Conservation (phyloP, 345 rosid genomes). For the Anacardium occidentale region DNA sequence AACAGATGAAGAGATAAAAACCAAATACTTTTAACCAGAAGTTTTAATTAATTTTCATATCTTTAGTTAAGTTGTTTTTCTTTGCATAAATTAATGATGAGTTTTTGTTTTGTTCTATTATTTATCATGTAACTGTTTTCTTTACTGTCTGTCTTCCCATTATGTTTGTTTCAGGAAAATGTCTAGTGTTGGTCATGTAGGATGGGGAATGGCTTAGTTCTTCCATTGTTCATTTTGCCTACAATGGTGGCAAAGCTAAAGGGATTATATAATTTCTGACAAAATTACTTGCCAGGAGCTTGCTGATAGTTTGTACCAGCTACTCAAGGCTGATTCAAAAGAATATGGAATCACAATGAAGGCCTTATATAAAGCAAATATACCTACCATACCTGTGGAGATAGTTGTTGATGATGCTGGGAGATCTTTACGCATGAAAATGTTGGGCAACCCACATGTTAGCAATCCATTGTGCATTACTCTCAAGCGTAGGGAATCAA, state of each 20-base stretch:
- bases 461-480: conserved; percentile 16
- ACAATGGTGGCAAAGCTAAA: conserved; percentile 8
- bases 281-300: conserved; percentile 8
- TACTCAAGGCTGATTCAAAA: background rate
- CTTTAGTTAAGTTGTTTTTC: background rate
- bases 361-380: conserved; percentile 14
- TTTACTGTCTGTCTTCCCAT: too few relatives aligned
- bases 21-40: background rate
- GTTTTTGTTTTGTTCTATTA: background rate
- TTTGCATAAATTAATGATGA: background rate
- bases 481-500: background rate
- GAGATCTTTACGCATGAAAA: conserved; percentile 13
- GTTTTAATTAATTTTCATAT: background rate
- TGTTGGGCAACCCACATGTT: background rate
- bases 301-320: background rate
- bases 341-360: conserved; percentile 6
- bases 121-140: background rate
- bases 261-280: background rate
- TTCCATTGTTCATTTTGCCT: conserved; percentile 1
- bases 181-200: conserved; percentile 9
- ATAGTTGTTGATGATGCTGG: conserved; percentile 8
- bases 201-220: conserved; percentile 9
- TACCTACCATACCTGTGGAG: conserved; percentile 13
- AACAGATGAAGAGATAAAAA: background rate
- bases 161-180: conserved; percentile 5